A percentile compares a stretch with the other conserved stretches of the same genome.
Evolutionary conservation across 495 filamentous ascomycete genomes (phyloP).

Genomic region (Hamigera avellanea): DNA sequence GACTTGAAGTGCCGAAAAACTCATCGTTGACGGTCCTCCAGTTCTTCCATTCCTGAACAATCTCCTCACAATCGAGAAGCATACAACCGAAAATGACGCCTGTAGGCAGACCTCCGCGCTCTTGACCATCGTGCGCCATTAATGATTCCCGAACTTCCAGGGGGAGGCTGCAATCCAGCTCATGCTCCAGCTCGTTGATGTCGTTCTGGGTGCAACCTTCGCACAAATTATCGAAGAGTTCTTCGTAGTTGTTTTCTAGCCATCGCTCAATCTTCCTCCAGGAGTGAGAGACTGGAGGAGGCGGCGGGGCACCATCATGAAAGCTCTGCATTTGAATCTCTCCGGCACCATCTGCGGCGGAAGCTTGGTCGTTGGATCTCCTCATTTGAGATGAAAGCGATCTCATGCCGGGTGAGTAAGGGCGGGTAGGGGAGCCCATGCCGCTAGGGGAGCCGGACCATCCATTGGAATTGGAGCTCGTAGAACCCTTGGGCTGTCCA

Average conservation of each 20-base stretch:
- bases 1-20: slow-evolving; percentile 51
- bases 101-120: slow-evolving; percentile 81
- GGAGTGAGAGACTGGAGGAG: slow-evolving; percentile 76
- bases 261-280: slow-evolving; percentile 91
- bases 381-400: slow-evolving; percentile 52
- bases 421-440: slow-evolving; percentile 39
- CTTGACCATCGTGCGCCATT: slow-evolving; percentile 87
- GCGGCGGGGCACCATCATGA: slow-evolving; percentile 77
- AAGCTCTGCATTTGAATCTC: slow-evolving; percentile 98
- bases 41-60: slow-evolving; percentile 94
- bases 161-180: slow-evolving; percentile 87
- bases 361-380: slow-evolving; percentile 43
- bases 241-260: slow-evolving; percentile 89
- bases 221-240: slow-evolving; percentile 85
- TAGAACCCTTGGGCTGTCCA: slow-evolving; percentile 45
- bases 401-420: slow-evolving; percentile 87
- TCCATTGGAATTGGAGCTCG: slow-evolving; percentile 42
- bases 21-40: slow-evolving; percentile 90
- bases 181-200: slow-evolving; percentile 92
- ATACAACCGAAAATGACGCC: slow-evolving; percentile 89
- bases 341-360: slow-evolving; percentile 53
- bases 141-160: slow-evolving; percentile 90
- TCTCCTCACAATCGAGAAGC: slow-evolving; percentile 96
- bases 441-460: slow-evolving; percentile 51
- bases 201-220: slow-evolving; percentile 90